Percentiles rank a stretch among this genome's conserved stretches.
Conservation (phyloP, 371 early-diverging fungal species). For the Pancytospora philotis region DNA sequence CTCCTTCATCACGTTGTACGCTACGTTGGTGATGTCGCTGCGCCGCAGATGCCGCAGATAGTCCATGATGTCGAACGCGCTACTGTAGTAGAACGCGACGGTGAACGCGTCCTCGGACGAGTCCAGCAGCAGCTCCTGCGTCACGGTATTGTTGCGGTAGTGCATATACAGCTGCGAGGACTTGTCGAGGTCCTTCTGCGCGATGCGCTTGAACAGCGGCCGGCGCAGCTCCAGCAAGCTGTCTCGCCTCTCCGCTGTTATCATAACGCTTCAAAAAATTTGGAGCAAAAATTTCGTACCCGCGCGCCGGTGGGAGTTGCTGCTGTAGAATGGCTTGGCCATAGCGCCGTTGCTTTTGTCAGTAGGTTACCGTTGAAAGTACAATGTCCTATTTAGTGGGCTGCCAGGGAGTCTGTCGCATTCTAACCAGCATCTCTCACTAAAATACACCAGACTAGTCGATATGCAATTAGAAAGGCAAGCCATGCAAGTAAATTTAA, state of each 20-base stretch:
- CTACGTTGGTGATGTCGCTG: not conserved
- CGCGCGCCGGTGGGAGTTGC: too few relatives aligned
- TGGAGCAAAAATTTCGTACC: too few relatives aligned
- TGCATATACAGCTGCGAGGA: not conserved
- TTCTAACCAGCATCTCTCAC: too few relatives aligned
- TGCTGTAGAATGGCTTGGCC: too few relatives aligned
- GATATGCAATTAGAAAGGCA: not conserved
- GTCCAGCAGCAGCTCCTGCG: not conserved
- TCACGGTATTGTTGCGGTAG: not conserved
- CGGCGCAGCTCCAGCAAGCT: too few relatives aligned
- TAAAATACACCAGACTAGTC: not conserved
- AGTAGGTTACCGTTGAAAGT: too few relatives aligned
- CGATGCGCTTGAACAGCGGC: not conserved
- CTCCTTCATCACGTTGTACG: constrained; percentile 9
- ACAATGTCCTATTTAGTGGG: too few relatives aligned
- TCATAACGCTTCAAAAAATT: too few relatives aligned
- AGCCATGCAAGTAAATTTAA: not conserved
- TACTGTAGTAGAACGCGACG: constrained; percentile 11
- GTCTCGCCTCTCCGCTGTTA: too few relatives aligned
- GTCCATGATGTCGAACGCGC: constrained; percentile 8
- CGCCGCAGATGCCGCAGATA: not conserved
- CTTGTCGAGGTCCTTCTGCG: not conserved
- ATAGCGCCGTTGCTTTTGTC: too few relatives aligned
- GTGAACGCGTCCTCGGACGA: not conserved
- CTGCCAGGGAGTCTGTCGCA: too few relatives aligned